These are phyloP conservation scores for Ustilago shanxiensis DNA, from an alignment of 1,284 basidiomycete genomes.

Conservation along the genomic window DNA sequence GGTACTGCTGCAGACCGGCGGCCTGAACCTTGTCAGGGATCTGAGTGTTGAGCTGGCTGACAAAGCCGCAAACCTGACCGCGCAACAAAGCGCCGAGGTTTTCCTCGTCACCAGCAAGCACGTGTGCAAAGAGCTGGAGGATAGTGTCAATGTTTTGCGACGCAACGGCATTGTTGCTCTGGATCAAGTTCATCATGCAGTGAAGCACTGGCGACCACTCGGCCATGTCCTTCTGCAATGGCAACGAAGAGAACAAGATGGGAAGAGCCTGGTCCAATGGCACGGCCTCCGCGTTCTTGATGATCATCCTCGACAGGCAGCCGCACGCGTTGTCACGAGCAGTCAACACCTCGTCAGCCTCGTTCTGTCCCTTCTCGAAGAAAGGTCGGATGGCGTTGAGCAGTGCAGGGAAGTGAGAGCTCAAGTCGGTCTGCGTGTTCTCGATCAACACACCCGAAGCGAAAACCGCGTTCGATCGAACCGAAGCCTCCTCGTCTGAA, in stretches of 20 bases:
- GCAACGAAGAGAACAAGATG: conserved; percentile 83
- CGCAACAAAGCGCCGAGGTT: conserved; percentile 72
- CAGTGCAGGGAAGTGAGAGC: conserved; percentile 83
- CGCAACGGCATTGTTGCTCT: conserved; percentile 77
- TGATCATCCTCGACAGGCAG: conserved; percentile 88
- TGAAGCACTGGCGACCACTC: conserved; percentile 80
- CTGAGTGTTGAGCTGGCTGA: conserved; percentile 81
- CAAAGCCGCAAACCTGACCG: conserved; percentile 73
- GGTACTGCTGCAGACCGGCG: conserved; percentile 75
- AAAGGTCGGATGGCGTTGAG: conserved; percentile 85
- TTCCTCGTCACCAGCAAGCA: conserved; percentile 74
- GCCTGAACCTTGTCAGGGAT: conserved; percentile 81
- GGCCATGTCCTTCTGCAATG: conserved; percentile 87
- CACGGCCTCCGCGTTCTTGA: conserved; percentile 83
- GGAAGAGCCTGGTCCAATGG: conserved; percentile 90
- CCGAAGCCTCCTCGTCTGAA: conserved; percentile 87
- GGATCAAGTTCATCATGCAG: conserved; percentile 89
- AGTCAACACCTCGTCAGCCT: conserved; percentile 79
- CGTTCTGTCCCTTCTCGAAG: conserved; percentile 77
- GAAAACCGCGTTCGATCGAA: conserved; percentile 96
- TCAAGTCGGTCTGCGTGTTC: conserved; percentile 85
- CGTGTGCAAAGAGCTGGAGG: conserved; percentile 84
- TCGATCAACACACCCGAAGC: conserved; percentile 92
- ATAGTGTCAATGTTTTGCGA: conserved; percentile 84
- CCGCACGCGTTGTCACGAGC: conserved; percentile 97